Base-by-base conservation (phyloP, 2,329 filamentous ascomycete genomes). In the Trichophyton verrucosum region DNA sequence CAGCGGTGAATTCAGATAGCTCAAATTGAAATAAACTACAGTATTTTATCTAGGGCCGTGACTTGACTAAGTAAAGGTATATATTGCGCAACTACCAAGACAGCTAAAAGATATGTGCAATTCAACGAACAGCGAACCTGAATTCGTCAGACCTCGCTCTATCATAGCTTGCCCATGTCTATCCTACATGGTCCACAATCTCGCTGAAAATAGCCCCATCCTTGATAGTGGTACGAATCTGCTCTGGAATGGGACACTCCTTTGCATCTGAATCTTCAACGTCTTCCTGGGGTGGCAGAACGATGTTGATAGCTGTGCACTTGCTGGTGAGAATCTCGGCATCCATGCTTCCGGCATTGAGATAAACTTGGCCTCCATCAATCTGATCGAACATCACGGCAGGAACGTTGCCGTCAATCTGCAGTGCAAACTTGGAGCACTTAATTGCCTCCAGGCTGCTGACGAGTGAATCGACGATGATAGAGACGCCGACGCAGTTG, bases 401-500 rank as follows among this genome's bases (percentile, higher is more conserved):
- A 1, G 94, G 94, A 13, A 96, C 82, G 2, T 82, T 83, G 59
- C 91, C 91, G 60, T 95, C 77, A 59, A 99, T 88, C 75, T 96
- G 91, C n/a, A 97, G 79, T 13, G 91, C 91, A 72, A 99, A 96
- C 74, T 94, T 95, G 67, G 88, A 84, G 56, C 88, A 92, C 77
- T 97, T 97, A 79, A 99, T 94, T 24, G 95, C 88, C 70, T 99
- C 94, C 61, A 99, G 84, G 36, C 88, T 90, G 57, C 89, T 95
- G 56, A 97, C 89, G 9, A 97, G 84, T 0, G 86, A 89, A 68
- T 97, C 92, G 60, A 97, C 82, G 58, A 97, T 84, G 59, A 99
- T 82, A 30, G 89, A 95, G 17, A 95, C 80, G 57, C 89, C 86
- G 55, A 81, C 83, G 61, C 87, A 92, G 77, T 96, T 96, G 76